Base-by-base conservation (phyloP, 148 eudicot species). In the Rhododendron griersonianum region DNA sequence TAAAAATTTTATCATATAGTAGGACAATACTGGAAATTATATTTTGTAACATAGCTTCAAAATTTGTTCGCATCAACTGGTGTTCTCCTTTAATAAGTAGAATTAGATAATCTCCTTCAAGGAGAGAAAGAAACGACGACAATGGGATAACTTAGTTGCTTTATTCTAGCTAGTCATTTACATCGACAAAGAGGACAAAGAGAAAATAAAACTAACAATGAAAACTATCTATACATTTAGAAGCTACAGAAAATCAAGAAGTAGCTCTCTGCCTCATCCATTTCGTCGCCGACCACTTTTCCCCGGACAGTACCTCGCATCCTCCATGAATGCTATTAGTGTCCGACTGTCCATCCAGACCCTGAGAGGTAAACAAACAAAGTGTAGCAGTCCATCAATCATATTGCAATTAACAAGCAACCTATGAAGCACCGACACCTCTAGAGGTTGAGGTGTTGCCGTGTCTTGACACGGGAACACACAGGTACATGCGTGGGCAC, bases 261-360 rank as follows among this genome's bases (percentile, higher is more conserved):
- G 92, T 86, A 78, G 89, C 53, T 88, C 82, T 92, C 89, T 96
- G 98, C 88, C 99, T 91, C 99, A 96, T 96, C 99, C 99, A 96
- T 89, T 96, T 96, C 3, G 99, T 96, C 59, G 99, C 99, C 14
- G 99, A 96, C 99, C 99, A 96, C 85, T 96, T 96, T 89, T 96
- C 98, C 61, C 99, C 99, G 3, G 95, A 81, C 37, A 92, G 82
- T 81, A 96, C 98, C 86, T 92, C 98, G 91, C 99, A 96, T 55
- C 99, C 99, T 83, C 98, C 98, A 82, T 96, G 99, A 63, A 96
- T 89, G 87, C 99, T 96, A 2, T 78, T 90, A 2, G 96, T 94
- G 86, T 96, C 99, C 16, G 99, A 91, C 53, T 95, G 89, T 57
- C 99, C 99, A 88, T 96, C 95, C 61, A 96, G 94, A 57, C 98